Base-by-base conservation (phyloP, 2,329 filamentous ascomycete species). In the Hymenoscyphus infarciens region DNA sequence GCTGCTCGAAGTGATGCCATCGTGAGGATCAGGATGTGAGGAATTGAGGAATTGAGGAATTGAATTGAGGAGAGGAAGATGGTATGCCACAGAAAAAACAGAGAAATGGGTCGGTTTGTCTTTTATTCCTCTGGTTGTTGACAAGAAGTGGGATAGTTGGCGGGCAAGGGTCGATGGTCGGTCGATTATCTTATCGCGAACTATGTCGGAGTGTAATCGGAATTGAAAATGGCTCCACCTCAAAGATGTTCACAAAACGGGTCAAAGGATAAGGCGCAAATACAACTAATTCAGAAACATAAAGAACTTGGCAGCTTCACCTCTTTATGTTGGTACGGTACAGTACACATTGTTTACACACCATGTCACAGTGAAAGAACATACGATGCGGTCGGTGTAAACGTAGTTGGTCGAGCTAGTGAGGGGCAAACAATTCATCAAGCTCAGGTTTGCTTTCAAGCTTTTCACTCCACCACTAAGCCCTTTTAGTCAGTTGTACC, bases 1-100 rank as follows among this genome's bases (percentile, higher is more conserved):
- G 71, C 71, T 62, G 68, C 69, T 71, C 72, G 69, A 60, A 73
- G 63, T 19, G 71, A 74, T 59, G 72, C 69, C 71, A 73, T 74
- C 31, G 62, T 45, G 35, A n/a, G 49, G 15, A 52, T 35, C 31
- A 19, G 19, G 31, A 25, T 38, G 29, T 33, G 38, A 33, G 25
- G 38, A 22, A 54, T 54, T 22, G 25, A n/a, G n/a, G 27, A 60
- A 31, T 54, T 27, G 22, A 19, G 35, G 38, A 22, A 54, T 53
- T 22, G n/a, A 59, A 29, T 54, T 27, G 22, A 22, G 35, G 56
- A 45, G 56, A 56, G 33, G 58, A 42, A 56, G 15, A 45, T n/a
- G 5, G 42, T 29, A 31, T 31, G 25, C 16, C 25, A 45, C 3
- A 27, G n/a, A 52, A 39, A 59, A 29, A 27, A 31, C 19, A 49